Base-by-base conservation (phyloP, 140 eudicot species). In the Cichorium intybus region DNA sequence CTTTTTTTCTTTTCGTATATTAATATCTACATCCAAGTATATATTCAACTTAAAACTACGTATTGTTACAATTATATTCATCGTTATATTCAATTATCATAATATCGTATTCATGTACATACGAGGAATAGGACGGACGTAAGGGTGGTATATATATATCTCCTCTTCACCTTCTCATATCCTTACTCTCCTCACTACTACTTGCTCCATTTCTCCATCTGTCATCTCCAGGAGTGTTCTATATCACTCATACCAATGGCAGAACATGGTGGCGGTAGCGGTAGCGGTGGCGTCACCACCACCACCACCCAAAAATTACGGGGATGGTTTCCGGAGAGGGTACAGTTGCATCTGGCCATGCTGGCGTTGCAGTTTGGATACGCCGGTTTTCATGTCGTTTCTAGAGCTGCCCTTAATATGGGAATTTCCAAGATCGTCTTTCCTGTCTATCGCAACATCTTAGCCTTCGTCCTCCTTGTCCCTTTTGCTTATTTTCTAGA, bases 401-500 rank as follows among this genome's bases (percentile, higher is more conserved):
- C 98, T 22, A 75, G 98, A 64, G 92, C 87, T 46, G 98, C 98
- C 64, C 98, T 92, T 54, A 92, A 92, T 55, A 88, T 92, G 98
- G 98, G 98, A 75, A 88, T 92, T 20, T 87, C 96, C 79, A 92
- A 92, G 81, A 84, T 88, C 34, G 98, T 92, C 21, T 92, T 85
- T 69, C 89, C 95, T 1, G 98, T 92, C 52, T 92, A 92, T 28
- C 79, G 98, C 41, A 92, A 92, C 79, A 75, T 88, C 35, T 81
- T 88, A 5, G 98, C 98, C 54, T 78, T 92, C 64, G 29, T 88
- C 34, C 95, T 92, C 29, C 95, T 92, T 64, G 15, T 85, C 18
- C 98, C 98, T 20, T 92, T 92, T 26, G 98, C 98, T 63, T 92
- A 85, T 77, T 92, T 92, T 55, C 92, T 92, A 4, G 98, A 92